These are phyloP conservation scores for Austropuccinia psidii DNA, from an alignment of 1,284 basidiomycete genomes.

Conservation along the genomic window DNA sequence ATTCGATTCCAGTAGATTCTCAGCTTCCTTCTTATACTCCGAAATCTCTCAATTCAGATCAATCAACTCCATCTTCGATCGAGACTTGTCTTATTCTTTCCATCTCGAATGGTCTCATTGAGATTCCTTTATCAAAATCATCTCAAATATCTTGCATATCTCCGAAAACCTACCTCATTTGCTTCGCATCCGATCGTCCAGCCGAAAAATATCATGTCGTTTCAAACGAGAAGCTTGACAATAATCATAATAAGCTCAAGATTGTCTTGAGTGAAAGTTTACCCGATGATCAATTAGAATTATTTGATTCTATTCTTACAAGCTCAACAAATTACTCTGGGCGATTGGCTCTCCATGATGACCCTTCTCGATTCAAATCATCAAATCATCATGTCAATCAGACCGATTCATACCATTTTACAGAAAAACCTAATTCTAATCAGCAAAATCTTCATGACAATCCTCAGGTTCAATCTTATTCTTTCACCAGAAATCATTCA, in stretches of 20 bases:
- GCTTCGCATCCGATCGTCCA: neutral
- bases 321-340: conserved; percentile 22
- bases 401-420: neutral
- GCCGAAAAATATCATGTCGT: too few species aligned
- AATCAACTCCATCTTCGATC: neutral
- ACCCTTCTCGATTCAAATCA: too few species aligned
- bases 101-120: conserved; percentile 19
- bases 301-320: conserved; percentile 21
- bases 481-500: neutral
- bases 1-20: conserved; percentile 1
- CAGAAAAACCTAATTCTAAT: conserved; percentile 1
- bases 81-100: conserved; percentile 33
- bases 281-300: conserved; percentile 1
- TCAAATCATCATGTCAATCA: conserved; percentile 2
- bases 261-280: neutral
- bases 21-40: neutral
- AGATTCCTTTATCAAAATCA: conserved; percentile 15
- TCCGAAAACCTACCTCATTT: conserved; percentile 8
- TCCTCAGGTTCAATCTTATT: neutral
- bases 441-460: neutral
- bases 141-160: neutral
- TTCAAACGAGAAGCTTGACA: too few species aligned
- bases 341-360: neutral
- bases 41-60: neutral
- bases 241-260: conserved; percentile 1